Conservation (phyloP, 1,139 yeast species). For the Taphrina sp. region DNA sequence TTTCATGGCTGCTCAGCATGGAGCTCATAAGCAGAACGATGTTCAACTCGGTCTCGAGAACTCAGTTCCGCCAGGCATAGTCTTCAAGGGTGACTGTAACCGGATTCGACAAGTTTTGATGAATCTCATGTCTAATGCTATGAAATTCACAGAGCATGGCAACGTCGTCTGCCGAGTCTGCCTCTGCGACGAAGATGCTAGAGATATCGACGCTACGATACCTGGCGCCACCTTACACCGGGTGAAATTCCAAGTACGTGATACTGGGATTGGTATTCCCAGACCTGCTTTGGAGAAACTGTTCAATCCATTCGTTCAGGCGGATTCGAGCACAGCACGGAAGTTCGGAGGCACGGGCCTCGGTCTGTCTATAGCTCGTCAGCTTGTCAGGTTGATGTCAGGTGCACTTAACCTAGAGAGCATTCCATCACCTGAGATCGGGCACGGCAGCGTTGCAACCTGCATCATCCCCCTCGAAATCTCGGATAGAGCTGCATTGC, state of each 20-base stretch:
- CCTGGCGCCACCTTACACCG: constrained; percentile 45
- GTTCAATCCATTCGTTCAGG: constrained; percentile 61
- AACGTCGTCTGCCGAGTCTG: constrained; percentile 45
- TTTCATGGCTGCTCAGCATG: constrained; percentile 40
- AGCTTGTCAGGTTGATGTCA: constrained; percentile 59
- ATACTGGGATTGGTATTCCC: constrained; percentile 63
- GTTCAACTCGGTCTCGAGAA: constrained; percentile 20
- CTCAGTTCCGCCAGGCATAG: constrained; percentile 47
- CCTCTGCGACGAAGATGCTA: constrained; percentile 16
- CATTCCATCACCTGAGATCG: constrained; percentile 19
- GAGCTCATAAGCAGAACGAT: constrained; percentile 40
- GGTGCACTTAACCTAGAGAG: constrained; percentile 43
- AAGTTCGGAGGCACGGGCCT: constrained; percentile 62
- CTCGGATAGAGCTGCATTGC: constrained; percentile 2
- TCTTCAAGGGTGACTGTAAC: constrained; percentile 83
- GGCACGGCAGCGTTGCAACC: constrained; percentile 27
- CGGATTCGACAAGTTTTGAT: constrained; percentile 82
- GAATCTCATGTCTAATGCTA: constrained; percentile 81
- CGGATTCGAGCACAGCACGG: constrained; percentile 59
- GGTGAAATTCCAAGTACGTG: constrained; percentile 66
- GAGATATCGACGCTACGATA: background rate
- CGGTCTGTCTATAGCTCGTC: constrained; percentile 60
- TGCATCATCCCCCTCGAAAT: constrained; percentile 30
- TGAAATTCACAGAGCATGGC: constrained; percentile 76
- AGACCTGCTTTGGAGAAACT: constrained; percentile 51